These are phyloP conservation scores for Cucurbita argyrosperma DNA, from an alignment of 306 rosid species.

Conservation along the genomic window DNA sequence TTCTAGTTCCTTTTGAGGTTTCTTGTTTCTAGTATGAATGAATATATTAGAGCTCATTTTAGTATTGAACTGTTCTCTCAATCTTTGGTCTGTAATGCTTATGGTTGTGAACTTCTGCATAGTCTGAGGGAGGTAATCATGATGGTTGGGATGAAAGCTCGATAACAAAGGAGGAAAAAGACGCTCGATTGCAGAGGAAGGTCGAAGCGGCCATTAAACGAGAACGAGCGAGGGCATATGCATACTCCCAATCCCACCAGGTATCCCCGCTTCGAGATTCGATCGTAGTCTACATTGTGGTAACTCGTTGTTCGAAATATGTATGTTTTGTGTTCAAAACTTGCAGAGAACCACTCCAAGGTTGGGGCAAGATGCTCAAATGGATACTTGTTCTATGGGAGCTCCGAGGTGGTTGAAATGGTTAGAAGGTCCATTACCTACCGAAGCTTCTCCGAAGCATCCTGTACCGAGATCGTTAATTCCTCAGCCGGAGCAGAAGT, in stretches of 20 bases:
- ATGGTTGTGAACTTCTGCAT: not conserved
- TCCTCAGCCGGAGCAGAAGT: conserved; percentile 33
- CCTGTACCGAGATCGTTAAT: conserved; percentile 59
- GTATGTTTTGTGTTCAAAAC: conserved; percentile 17
- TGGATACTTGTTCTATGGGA: conserved; percentile 43
- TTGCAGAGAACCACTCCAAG: conserved; percentile 67
- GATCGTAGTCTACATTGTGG: not conserved
- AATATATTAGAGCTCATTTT: not conserved
- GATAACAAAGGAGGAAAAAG: conserved; percentile 79
- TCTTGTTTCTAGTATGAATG: not conserved
- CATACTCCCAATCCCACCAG: conserved; percentile 65
- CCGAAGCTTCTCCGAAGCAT: conserved; percentile 42
- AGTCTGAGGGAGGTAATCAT: conserved; percentile 69
- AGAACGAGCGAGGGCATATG: conserved; percentile 92
- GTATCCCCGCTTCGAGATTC: conserved; percentile 16
- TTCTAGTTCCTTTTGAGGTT: not conserved
- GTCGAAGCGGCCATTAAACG: conserved; percentile 84
- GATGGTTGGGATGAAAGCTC: conserved; percentile 90
- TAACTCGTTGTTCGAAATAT: not conserved
- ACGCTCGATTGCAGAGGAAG: conserved; percentile 73
- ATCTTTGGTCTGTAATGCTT: not conserved
- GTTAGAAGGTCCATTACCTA: conserved; percentile 65
- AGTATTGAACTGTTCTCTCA: not conserved
- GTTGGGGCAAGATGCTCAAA: conserved; percentile 40
- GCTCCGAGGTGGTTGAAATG: conserved; percentile 99